These are phyloP conservation scores for Stachybotrys echinatus DNA, from an alignment of 2,329 filamentous ascomycete genomes.

Conservation along the genomic window DNA sequence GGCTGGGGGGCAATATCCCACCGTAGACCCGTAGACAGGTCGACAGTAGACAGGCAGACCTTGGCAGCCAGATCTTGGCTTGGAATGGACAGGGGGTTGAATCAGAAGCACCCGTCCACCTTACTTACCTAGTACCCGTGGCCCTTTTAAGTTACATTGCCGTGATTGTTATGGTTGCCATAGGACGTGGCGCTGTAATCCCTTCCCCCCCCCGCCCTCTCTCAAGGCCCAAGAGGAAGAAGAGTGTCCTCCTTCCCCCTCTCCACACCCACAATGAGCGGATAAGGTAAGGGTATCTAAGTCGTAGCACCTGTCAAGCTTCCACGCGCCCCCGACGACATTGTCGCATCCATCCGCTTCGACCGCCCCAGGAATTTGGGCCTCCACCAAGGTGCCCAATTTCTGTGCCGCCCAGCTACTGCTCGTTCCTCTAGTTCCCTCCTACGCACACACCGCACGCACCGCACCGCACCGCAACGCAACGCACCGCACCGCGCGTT, in stretches of 20 bases:
- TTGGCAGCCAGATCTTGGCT: too few species aligned
- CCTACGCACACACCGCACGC: background rate
- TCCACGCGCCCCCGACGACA: background rate
- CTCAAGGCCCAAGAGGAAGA: background rate
- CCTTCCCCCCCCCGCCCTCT: background rate
- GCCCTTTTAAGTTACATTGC: background rate
- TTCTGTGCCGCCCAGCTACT: background rate
- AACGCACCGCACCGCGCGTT: too few species aligned
- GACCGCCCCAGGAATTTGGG: constrained; percentile 6
- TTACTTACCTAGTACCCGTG: too few species aligned
- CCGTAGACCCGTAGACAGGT: too few species aligned
- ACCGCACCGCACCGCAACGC: too few species aligned
- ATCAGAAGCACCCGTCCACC: too few species aligned
- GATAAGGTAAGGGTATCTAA: too few species aligned
- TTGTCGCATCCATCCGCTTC: background rate
- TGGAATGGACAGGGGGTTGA: too few species aligned
- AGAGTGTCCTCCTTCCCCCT: background rate
- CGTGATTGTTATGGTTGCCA: background rate
- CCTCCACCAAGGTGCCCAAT: constrained; percentile 14
- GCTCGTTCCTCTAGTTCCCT: background rate
- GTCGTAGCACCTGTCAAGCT: background rate
- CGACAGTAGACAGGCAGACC: too few species aligned
- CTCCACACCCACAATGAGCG: background rate
- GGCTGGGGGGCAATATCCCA: too few species aligned
- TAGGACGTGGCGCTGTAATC: too few species aligned